Evolutionary conservation across 2,329 filamentous ascomycete species (phyloP), one percentile per base, ranked within the genome.

Genomic region (Leptosphaerulina australis): DNA sequence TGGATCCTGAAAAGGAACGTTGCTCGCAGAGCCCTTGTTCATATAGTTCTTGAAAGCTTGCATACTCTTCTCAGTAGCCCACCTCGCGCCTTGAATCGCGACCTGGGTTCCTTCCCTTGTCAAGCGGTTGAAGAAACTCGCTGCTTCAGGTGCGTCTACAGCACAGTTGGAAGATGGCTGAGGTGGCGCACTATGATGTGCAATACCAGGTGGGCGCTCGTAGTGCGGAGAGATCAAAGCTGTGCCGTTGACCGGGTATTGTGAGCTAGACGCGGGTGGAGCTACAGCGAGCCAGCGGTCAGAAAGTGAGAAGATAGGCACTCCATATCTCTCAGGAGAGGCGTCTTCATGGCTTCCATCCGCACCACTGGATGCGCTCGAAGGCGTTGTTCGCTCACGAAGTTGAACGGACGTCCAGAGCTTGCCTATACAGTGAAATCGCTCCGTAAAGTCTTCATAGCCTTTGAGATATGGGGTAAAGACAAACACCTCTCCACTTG

Each of bases 401-500:
- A 63, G 82, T 66, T 94, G 90, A 21, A 96, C 78, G 34, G 86
- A 87, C 0, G 94, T 97, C 94, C 94, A 99, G 14, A 95, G 77
- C 74, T 99, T 99, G 15, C 88, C 92, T 46, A 94, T 79, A 63
- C 91, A 97, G 50, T 78, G 77, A 66, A 84, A 87, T 6, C 60
- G 60, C 28, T 65, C 64, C 4, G 49, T 36, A 44, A 64, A 63
- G n/a, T 67, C 67, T 15, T 60, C 44, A 17, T 64, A 55, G 17
- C 56, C 63, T 34, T 66, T 64, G 22, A 57, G 45, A 35, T 69
- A 70, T 1, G 71, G 67, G 5, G 73, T 64, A 56, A 79, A 97
- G 6, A 96, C 77, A 80, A 88, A 96, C 35, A 93, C 86, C 74
- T 97, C 93, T 10, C 93, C 93, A 39, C 90, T 96, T 17, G 81